Evolutionary conservation across 2,329 filamentous ascomycete genomes (phyloP).

Genomic region (Blastomyces gilchristii): DNA sequence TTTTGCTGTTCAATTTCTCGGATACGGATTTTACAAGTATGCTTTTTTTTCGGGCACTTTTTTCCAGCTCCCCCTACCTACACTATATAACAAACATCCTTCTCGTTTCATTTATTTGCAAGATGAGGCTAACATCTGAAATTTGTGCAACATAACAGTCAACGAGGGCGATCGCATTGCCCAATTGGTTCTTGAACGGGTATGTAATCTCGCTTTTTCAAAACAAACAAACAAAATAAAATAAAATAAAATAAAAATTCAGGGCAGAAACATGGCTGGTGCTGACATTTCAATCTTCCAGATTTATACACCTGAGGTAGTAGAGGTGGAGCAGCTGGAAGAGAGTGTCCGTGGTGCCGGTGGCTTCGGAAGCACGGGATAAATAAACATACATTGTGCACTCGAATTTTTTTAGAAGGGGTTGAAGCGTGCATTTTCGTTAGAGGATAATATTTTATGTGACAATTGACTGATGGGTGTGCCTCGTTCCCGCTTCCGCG

Average conservation of each 20-base stretch:
- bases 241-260: background rate
- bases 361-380: constrained; percentile 81
- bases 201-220: constrained; percentile 25
- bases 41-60: background rate
- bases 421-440: background rate
- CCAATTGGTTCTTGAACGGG: constrained; percentile 82
- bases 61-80: background rate
- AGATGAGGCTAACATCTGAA: no score
- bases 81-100: no score
- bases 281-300: constrained; percentile 20
- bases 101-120: background rate
- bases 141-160: constrained; percentile 34
- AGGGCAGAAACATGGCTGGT: background rate
- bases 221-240: background rate
- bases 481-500: background rate
- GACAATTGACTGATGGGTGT: background rate
- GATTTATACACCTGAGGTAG: constrained; percentile 85
- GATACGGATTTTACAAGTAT: constrained; percentile 61
- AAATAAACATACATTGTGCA: background rate
- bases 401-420: background rate
- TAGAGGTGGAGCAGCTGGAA: constrained; percentile 79
- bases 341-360: constrained; percentile 84
- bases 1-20: constrained; percentile 86
- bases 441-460: background rate
- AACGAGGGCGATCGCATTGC: constrained; percentile 83